phyloP scores from a whole-genome alignment of 495 filamentous ascomycete genomes.

The Penicillium goetzii region DNA sequence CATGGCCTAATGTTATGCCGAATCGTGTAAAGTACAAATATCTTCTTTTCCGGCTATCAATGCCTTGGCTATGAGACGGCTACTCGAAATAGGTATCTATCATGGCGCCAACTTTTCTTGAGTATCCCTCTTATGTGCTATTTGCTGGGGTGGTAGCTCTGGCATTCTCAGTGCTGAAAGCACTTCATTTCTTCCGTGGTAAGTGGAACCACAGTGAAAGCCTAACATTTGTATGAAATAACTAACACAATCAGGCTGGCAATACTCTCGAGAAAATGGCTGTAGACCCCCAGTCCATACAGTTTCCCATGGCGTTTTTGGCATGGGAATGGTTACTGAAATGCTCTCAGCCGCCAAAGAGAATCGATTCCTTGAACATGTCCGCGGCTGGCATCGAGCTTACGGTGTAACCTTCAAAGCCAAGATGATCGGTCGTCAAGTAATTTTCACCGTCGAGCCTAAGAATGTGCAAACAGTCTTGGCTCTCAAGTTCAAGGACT shows the following conservation, averaged over 20 bases:
- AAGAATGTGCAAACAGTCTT: slow-evolving; percentile 67
- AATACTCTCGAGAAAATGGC: slow-evolving; percentile 16
- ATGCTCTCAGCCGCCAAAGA: slow-evolving; percentile 10
- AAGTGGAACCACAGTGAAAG: neutral
- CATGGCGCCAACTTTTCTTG: neutral
- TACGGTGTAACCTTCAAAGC: slow-evolving; percentile 22
- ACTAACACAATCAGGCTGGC: slow-evolving; percentile 11
- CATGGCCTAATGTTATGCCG: neutral
- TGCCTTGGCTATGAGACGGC: neutral
- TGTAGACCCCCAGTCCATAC: slow-evolving; percentile 10
- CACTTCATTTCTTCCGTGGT: neutral
- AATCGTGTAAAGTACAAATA: neutral
- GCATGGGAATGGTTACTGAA: slow-evolving; percentile 8
- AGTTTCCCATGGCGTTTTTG: slow-evolving; percentile 12
- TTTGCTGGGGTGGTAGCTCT: neutral
- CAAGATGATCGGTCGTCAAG: slow-evolving; percentile 20
- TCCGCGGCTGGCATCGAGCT: slow-evolving; percentile 16
- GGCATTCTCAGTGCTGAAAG: neutral
- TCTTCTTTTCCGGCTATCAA: neutral
- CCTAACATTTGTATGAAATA: neutral
- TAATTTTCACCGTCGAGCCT: slow-evolving; percentile 56
- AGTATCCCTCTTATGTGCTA: neutral
- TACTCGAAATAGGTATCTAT: neutral
- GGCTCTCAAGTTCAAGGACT: slow-evolving; percentile 63
- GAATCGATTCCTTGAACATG: slow-evolving; percentile 11